A percentile compares a stretch with the other conserved stretches of the same genome.
phyloP scores from a whole-genome alignment of 352 stramenopile species.

The Phytophthora multivora region DNA sequence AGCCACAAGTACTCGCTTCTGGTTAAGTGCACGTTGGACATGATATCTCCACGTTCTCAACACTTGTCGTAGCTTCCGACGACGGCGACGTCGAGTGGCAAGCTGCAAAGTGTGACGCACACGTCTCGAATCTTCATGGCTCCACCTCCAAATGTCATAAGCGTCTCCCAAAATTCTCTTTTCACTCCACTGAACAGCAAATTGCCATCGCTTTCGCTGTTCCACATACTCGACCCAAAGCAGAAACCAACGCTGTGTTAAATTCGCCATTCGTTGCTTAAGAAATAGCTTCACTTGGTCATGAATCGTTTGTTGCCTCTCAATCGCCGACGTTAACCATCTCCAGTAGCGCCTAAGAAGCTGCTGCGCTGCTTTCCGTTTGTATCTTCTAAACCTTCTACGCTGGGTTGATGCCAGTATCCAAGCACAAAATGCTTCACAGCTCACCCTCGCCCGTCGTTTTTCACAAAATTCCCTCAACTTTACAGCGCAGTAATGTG shows the following conservation, averaged over 20 bases:
- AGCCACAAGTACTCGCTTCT: slow-evolving; percentile 10
- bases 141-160: slow-evolving; percentile 26
- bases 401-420: slow-evolving; percentile 1
- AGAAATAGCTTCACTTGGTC: slow-evolving; percentile 8
- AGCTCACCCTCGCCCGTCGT: slow-evolving; percentile 2
- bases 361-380: slow-evolving; percentile 6
- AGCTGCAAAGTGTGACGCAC: slow-evolving; percentile 20
- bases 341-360: slow-evolving; percentile 28
- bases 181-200: slow-evolving; percentile 31
- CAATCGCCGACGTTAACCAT: slow-evolving; percentile 13
- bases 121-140: slow-evolving; percentile 10
- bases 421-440: slow-evolving; percentile 23
- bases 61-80: slow-evolving; percentile 12
- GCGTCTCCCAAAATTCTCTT: slow-evolving; percentile 15
- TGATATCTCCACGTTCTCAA: slow-evolving; percentile 14
- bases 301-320: slow-evolving; percentile 9
- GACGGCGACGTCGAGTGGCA: slow-evolving; percentile 19
- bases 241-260: slow-evolving; percentile 8
- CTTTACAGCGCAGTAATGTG: neutral
- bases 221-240: slow-evolving; percentile 26
- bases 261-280: neutral
- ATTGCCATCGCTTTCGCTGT: slow-evolving; percentile 18
- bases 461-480: slow-evolving; percentile 8
- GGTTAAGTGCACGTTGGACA: neutral
- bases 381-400: slow-evolving; percentile 11